Percentiles rank a stretch among this genome's conserved stretches.
phyloP scores from a whole-genome alignment of 352 stramenopile genomes.

The Nothophytophthora sp. region DNA sequence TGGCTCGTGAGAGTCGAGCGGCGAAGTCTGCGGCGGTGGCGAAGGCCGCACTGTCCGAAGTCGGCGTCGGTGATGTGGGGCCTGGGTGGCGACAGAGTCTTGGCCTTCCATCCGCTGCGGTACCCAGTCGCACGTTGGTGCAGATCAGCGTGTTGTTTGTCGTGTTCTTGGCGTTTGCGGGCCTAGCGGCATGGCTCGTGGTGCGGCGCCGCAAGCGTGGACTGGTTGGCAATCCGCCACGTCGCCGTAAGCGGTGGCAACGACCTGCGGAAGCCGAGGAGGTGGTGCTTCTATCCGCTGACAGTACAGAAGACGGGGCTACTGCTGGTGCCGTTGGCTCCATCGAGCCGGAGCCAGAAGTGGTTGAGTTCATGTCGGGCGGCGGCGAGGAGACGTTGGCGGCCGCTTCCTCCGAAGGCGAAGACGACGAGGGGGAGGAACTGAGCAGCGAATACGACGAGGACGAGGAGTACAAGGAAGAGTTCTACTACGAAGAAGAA shows the following conservation, averaged over 20 bases:
- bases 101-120: not conserved
- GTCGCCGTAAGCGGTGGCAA: slow-evolving; percentile 34
- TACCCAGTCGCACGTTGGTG: slow-evolving; percentile 1
- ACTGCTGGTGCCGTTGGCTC: not conserved
- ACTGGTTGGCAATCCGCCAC: slow-evolving; percentile 1
- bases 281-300: slow-evolving; percentile 40
- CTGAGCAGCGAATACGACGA: slow-evolving; percentile 3
- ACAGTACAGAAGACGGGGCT: slow-evolving; percentile 21
- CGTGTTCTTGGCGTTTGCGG: slow-evolving; percentile 26
- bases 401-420: slow-evolving; percentile 3
- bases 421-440: slow-evolving; percentile 11
- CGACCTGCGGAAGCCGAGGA: slow-evolving; percentile 31
- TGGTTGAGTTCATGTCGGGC: slow-evolving; percentile 2
- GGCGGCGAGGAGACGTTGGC: slow-evolving; percentile 5
- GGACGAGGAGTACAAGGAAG: slow-evolving; percentile 10
- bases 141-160: slow-evolving; percentile 21
- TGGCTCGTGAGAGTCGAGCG: not conserved
- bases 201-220: slow-evolving; percentile 19
- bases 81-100: not conserved
- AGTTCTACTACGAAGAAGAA: slow-evolving; percentile 16
- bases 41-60: not conserved
- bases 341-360: slow-evolving; percentile 16
- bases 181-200: slow-evolving; percentile 28
- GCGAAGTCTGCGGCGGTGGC: not conserved
- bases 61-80: not conserved